A percentile compares a stretch with the other conserved stretches of the same genome.
Evolutionary conservation across 257 asterid species (phyloP).

Genomic region (Craterostigma plantagineum): DNA sequence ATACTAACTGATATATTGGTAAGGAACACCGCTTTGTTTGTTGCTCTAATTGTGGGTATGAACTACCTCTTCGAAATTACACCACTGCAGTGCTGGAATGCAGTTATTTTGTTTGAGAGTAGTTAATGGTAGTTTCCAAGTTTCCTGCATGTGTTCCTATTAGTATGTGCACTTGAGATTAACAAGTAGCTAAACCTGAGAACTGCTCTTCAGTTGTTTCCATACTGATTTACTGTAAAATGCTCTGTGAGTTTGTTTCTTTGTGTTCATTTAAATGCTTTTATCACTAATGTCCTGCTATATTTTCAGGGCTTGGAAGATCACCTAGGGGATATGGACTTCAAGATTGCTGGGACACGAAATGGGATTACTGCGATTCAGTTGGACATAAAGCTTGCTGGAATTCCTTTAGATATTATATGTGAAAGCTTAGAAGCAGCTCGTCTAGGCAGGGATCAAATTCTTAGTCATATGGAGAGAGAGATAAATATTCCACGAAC

Average conservation of each 20-base stretch:
- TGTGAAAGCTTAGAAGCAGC: slow-evolving; percentile 84
- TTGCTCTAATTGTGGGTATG: too few relatives aligned
- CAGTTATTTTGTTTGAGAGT: too few relatives aligned
- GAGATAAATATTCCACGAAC: slow-evolving; percentile 67
- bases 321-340: slow-evolving; percentile 98
- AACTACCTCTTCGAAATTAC: too few relatives aligned
- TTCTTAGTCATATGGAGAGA: slow-evolving; percentile 81
- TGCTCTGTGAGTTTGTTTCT: too few relatives aligned
- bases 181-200: too few relatives aligned
- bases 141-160: too few relatives aligned
- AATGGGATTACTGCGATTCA: slow-evolving; percentile 88
- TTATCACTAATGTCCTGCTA: slow-evolving; percentile 3
- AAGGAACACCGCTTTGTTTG: too few relatives aligned
- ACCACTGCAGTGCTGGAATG: too few relatives aligned
- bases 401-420: slow-evolving; percentile 79
- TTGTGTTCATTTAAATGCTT: not conserved
- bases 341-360: slow-evolving; percentile 92
- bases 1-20: slow-evolving; percentile 87
- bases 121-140: too few relatives aligned
- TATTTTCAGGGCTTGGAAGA: slow-evolving; percentile 81
- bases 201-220: too few relatives aligned
- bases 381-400: slow-evolving; percentile 95
- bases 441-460: slow-evolving; percentile 55
- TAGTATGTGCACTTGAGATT: too few relatives aligned
- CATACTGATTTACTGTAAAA: too few relatives aligned